phyloP scores from a whole-genome alignment of 2,329 filamentous ascomycete species.

The Exserohilum rostratum region DNA sequence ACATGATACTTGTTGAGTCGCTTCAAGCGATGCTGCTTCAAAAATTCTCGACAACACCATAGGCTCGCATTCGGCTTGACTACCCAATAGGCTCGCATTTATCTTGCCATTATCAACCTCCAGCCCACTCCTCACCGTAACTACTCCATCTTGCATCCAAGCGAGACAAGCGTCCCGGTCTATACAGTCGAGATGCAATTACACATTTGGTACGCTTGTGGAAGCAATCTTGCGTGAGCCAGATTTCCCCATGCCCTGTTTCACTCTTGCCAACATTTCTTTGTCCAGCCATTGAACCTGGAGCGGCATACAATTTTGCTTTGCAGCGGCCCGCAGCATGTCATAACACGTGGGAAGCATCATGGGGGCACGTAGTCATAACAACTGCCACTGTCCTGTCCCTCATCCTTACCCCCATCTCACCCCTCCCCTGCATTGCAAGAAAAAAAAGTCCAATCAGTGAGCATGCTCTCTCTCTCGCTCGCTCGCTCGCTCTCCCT shows the following conservation, averaged over 20 bases:
- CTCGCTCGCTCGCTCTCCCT: no score
- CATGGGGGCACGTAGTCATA: not conserved
- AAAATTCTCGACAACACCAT: not conserved
- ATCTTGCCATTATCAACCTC: not conserved
- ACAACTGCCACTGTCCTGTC: not conserved
- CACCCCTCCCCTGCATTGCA: not conserved
- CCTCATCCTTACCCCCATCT: not conserved
- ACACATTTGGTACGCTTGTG: no score
- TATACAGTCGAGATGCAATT: not conserved
- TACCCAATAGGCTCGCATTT: not conserved
- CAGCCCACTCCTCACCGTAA: not conserved
- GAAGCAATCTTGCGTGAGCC: not conserved
- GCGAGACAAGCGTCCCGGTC: slow-evolving; percentile 1
- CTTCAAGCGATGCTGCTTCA: not conserved
- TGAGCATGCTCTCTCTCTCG: no score
- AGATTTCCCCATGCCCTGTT: not conserved
- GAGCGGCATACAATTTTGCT: not conserved
- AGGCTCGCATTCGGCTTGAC: not conserved
- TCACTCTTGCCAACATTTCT: not conserved
- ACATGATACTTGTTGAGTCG: not conserved
- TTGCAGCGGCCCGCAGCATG: not conserved
- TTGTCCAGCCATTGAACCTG: not conserved
- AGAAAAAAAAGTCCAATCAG: no score
- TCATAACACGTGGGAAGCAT: slow-evolving; percentile 1
- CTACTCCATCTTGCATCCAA: not conserved